phyloP scores from a whole-genome alignment of 148 eudicot species.

The Amaranthus hypochondriacus region DNA sequence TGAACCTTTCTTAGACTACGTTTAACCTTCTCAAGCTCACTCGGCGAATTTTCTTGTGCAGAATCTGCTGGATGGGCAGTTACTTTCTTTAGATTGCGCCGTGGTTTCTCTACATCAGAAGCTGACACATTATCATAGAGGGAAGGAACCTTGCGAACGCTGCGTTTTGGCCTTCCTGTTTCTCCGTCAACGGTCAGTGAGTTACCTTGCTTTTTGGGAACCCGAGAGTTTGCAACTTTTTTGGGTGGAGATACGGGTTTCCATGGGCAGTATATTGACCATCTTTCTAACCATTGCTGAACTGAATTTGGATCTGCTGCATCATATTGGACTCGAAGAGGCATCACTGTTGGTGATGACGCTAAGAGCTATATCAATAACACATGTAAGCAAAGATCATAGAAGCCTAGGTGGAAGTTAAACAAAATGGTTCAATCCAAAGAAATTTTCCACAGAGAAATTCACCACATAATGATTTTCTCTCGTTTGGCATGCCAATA shows the following conservation, averaged over 20 bases:
- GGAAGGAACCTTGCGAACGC: conserved; percentile 36
- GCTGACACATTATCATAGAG: conserved; percentile 27
- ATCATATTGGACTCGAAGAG: conserved; percentile 55
- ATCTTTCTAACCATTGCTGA: conserved; percentile 46
- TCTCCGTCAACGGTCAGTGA: conserved; percentile 34
- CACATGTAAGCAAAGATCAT: conserved; percentile 1
- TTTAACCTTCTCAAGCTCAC: conserved; percentile 54
- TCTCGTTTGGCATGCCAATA: not conserved
- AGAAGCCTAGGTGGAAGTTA: not conserved
- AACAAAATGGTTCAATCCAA: not conserved
- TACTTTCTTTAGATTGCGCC: conserved; percentile 43
- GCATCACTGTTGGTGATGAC: conserved; percentile 42
- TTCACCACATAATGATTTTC: not conserved
- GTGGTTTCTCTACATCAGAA: conserved; percentile 44
- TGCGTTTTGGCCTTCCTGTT: conserved; percentile 39
- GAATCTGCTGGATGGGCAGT: conserved; percentile 36
- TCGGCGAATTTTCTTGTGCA: conserved; percentile 42
- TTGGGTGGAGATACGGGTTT: conserved; percentile 40
- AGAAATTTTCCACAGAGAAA: not conserved
- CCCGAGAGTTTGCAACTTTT: conserved; percentile 31
- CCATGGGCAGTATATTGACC: conserved; percentile 48
- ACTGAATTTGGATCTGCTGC: conserved; percentile 44
- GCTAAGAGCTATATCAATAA: conserved; percentile 41
- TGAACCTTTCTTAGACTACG: conserved; percentile 54
- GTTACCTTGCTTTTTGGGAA: conserved; percentile 39